Evolutionary conservation across 2,329 filamentous ascomycete species (phyloP).

Genomic region (Xylariaceae sp.): DNA sequence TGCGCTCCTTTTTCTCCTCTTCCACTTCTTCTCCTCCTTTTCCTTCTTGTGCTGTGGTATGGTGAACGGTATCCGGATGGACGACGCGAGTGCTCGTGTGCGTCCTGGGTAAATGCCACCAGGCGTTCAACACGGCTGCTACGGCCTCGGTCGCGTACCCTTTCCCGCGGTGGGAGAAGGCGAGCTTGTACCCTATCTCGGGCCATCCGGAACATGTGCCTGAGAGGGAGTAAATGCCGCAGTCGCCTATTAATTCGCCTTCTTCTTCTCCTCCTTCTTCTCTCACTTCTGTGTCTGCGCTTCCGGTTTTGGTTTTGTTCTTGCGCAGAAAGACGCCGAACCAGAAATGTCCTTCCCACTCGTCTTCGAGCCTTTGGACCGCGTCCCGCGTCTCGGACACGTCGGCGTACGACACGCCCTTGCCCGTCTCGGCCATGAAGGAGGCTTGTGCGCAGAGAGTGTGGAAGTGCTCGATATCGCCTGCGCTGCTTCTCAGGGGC

Average conservation of each 20-base stretch:
- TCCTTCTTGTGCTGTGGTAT: background rate
- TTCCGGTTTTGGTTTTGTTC: too few relatives aligned
- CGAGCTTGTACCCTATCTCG: slow-evolving; percentile 24
- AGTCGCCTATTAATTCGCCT: slow-evolving; percentile 28
- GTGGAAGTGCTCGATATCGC: slow-evolving; percentile 18
- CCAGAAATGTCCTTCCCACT: slow-evolving; percentile 8
- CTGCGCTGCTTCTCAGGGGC: slow-evolving; percentile 17
- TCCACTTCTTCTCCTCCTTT: background rate
- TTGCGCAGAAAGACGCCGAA: slow-evolving; percentile 24
- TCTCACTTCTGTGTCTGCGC: too few relatives aligned
- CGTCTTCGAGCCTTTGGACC: slow-evolving; percentile 12
- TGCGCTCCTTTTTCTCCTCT: slow-evolving; percentile 11
- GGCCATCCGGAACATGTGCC: slow-evolving; percentile 21
- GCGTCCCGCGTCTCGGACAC: slow-evolving; percentile 19
- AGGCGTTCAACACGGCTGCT: slow-evolving; percentile 17
- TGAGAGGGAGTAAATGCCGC: slow-evolving; percentile 22
- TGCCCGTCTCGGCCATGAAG: slow-evolving; percentile 22
- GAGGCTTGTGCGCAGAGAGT: slow-evolving; percentile 20
- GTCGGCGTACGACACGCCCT: slow-evolving; percentile 19
- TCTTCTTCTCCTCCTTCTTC: slow-evolving; percentile 16
- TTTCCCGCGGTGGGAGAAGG: slow-evolving; percentile 19
- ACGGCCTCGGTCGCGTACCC: slow-evolving; percentile 25
- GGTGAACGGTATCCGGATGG: slow-evolving; percentile 6
- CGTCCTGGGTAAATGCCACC: slow-evolving; percentile 21
- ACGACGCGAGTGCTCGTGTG: slow-evolving; percentile 3